Evolutionary conservation across 176 grass and related monocot species (phyloP).

Genomic region (Aegilops umbellulata): DNA sequence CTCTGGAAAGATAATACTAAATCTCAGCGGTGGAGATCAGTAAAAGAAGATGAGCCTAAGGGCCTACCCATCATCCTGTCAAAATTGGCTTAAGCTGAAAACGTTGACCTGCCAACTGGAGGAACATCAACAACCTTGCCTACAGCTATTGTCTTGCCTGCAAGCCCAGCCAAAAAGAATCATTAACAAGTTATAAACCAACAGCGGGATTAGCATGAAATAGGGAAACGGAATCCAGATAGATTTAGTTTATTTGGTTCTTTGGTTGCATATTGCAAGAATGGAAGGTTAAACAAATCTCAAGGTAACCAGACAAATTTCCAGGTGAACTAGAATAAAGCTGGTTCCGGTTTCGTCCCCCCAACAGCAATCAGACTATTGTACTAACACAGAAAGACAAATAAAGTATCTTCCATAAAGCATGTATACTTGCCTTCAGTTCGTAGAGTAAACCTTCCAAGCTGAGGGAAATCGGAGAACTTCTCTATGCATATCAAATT

Average conservation of each 20-base stretch:
- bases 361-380: neutral
- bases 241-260: neutral
- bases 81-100: constrained; percentile 60
- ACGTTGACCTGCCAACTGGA: constrained; percentile 41
- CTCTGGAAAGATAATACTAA: neutral
- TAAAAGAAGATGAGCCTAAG: neutral
- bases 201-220: neutral
- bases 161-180: constrained; percentile 1
- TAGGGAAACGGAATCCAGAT: neutral
- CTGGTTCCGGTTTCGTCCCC: neutral
- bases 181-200: neutral
- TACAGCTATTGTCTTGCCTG: constrained; percentile 94
- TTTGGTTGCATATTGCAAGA: neutral
- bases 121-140: constrained; percentile 86
- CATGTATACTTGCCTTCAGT: constrained; percentile 65
- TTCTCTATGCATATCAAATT: constrained; percentile 94
- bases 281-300: neutral
- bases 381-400: neutral
- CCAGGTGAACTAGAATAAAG: neutral
- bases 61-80: constrained; percentile 32
- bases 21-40: neutral
- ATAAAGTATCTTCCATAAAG: neutral
- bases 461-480: constrained; percentile 81
- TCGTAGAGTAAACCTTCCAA: constrained; percentile 96
- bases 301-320: neutral